Base-by-base conservation (phyloP, 2,329 filamentous ascomycete species). In the Cercospora nicotianae region DNA sequence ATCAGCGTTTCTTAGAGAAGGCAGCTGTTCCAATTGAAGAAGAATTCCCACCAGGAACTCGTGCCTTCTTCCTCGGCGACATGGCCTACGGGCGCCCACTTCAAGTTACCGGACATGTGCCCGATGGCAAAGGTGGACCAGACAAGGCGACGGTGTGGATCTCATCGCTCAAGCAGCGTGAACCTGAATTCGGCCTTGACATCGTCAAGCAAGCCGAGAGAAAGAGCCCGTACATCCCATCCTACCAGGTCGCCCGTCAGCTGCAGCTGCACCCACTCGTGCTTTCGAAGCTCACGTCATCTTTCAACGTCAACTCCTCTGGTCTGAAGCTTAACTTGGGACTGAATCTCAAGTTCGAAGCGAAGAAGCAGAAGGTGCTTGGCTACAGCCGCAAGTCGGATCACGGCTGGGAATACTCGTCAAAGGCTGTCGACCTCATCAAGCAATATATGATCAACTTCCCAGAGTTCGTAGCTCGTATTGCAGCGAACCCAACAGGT, bases 261-360 rank as follows among this genome's bases (percentile, higher is more conserved):
- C 84, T 99, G 10, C 86, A 87, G 4, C 84, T 99, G 69, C 94
- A 96, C 72, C 91, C 94, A 7, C 84, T 99, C 60, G 91, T 95
- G 2, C 83, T 99, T 33, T 96, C 94, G 80, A 99, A 97, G 84
- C 91, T 99, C 75, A 98, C 95, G 0, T 96, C 95, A 1, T 94
- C 94, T 0, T 98, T 96, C 79, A 91, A 90, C 64, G 91, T 99
- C 66, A 88, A 88, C 18, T 88, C 94, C 3, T 92, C 92, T 66
- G 93, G 91, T 28, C 84, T 93, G 67, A 91, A 92, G 74, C 86
- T 97, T 70, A 99, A 99, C 75, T 83, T 99, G 26, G 95, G 95
- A 0, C 84, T 99, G 69, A 99, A 99, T 76, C 85, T 99, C 72
- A 99, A 99, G 79, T 99, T 99, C 68, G 95, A 99, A 78, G 92